Conservation (phyloP, 2,329 filamentous ascomycete genomes). For the Lasiodiplodia sp. region DNA sequence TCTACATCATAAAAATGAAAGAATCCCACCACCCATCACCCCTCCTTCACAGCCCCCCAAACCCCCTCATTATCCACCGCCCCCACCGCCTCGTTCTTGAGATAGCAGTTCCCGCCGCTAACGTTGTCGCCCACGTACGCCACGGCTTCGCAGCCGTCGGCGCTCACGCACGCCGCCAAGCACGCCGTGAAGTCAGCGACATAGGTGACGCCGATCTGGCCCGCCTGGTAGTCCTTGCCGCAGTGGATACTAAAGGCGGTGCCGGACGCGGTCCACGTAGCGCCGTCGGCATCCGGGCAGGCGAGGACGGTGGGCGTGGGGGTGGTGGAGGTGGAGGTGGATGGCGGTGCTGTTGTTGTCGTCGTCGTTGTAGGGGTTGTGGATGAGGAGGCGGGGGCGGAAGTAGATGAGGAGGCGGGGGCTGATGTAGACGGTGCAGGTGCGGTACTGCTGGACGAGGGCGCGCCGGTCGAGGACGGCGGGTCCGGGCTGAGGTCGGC, state of each 20-base stretch:
- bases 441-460: neutral
- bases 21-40: neutral
- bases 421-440: neutral
- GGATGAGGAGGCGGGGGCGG: neutral
- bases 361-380: neutral
- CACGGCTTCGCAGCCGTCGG: neutral
- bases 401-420: neutral
- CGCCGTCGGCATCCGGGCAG: constrained; percentile 3
- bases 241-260: neutral
- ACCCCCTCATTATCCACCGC: constrained; percentile 5
- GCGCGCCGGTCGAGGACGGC: neutral
- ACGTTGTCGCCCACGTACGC: neutral
- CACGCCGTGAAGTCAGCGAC: neutral
- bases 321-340: neutral
- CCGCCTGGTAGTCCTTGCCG: constrained; percentile 22
- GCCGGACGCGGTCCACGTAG: neutral
- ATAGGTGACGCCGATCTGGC: constrained; percentile 8
- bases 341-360: neutral
- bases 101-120: neutral
- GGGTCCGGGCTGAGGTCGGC: constrained; percentile 12
- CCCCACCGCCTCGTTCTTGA: constrained; percentile 1
- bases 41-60: constrained; percentile 10
- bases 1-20: no score
- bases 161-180: neutral
- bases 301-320: neutral